Conservation (phyloP, 2,329 filamentous ascomycete species). For the Fusarium praegraminearum region DNA sequence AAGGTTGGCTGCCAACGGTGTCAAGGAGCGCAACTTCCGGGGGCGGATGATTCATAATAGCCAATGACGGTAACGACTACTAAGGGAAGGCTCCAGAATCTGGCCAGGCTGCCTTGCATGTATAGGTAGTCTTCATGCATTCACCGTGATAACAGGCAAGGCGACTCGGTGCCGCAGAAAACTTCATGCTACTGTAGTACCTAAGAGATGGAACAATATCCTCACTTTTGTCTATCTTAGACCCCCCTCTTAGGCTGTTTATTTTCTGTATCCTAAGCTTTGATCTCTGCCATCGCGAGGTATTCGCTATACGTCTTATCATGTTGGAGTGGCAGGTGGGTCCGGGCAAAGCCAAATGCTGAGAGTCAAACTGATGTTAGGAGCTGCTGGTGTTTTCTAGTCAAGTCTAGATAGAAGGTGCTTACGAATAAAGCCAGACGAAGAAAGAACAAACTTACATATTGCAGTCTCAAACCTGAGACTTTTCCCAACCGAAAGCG, state of each 20-base stretch:
- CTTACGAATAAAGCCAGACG: constrained; percentile 7
- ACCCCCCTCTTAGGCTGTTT: background rate
- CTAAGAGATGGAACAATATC: background rate
- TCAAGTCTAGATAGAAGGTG: constrained; percentile 24
- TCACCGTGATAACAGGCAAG: background rate
- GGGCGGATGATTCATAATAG: constrained; percentile 54
- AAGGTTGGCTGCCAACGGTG: background rate
- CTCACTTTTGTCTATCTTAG: background rate
- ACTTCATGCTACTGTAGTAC: background rate
- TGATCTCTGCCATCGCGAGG: constrained; percentile 5
- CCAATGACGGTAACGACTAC: constrained; percentile 44
- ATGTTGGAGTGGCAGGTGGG: constrained; percentile 26
- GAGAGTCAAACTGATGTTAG: constrained; percentile 32
- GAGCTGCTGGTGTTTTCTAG: constrained; percentile 29
- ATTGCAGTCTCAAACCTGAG: background rate
- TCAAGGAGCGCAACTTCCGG: constrained; percentile 41
- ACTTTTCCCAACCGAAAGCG: background rate
- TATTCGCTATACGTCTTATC: constrained; percentile 38
- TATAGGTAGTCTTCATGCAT: background rate
- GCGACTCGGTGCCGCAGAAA: background rate
- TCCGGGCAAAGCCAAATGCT: constrained; percentile 9
- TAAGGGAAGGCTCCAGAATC: constrained; percentile 57
- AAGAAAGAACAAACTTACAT: background rate
- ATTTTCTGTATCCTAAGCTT: background rate
- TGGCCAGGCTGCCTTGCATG: constrained; percentile 32